A percentile compares a stretch with the other conserved stretches of the same genome.
Evolutionary conservation across 352 stramenopile genomes (phyloP).

Genomic region (Pythium guiyangense): DNA sequence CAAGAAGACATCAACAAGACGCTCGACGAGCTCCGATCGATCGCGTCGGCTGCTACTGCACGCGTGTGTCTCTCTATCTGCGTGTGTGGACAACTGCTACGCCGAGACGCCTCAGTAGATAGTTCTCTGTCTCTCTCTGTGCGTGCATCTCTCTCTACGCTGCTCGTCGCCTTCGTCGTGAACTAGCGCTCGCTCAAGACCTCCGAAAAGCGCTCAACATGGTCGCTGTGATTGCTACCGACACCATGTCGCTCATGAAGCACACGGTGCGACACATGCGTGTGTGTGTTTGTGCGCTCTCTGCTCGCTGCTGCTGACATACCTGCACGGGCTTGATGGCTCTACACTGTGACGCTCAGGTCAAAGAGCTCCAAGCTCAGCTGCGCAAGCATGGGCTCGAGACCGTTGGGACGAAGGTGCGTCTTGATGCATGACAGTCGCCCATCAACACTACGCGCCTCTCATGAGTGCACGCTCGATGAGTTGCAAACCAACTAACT

Average conservation of each 20-base stretch:
- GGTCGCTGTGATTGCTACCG: not conserved
- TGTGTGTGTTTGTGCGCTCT: not conserved
- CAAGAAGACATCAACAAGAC: not conserved
- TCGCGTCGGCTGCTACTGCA: not conserved
- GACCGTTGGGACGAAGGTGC: conserved; percentile 33
- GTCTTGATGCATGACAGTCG: not conserved
- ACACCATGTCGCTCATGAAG: conserved; percentile 3
- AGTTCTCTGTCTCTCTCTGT: not conserved
- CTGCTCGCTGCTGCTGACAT: not conserved
- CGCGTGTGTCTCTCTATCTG: not conserved
- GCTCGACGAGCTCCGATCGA: no score
- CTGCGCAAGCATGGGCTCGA: conserved; percentile 38
- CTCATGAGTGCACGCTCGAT: not conserved
- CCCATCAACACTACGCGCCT: no score
- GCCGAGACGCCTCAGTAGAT: no score
- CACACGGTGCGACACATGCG: conserved; percentile 1
- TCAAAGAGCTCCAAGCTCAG: conserved; percentile 48
- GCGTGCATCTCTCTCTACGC: not conserved
- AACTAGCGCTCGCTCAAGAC: no score
- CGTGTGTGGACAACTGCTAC: not conserved
- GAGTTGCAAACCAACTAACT: not conserved
- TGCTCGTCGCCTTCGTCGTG: not conserved
- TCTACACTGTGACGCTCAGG: conserved; percentile 13
- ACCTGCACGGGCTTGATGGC: no score
- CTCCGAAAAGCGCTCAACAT: no score